Conservation (phyloP, 257 asterid genomes). For the Pogostemon cablin region DNA sequence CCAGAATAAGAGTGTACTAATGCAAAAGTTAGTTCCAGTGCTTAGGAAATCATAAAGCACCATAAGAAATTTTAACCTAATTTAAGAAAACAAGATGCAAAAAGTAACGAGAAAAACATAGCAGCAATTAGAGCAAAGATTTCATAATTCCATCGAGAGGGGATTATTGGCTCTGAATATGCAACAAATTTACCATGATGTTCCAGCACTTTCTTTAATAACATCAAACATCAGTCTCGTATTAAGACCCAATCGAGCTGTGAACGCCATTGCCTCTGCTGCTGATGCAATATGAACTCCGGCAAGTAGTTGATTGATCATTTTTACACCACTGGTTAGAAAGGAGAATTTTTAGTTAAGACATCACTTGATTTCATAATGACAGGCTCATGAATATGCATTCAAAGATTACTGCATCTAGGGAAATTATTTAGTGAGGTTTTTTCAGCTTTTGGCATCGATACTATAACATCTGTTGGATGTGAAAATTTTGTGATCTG, state of each 20-base stretch:
- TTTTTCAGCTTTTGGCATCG: neutral
- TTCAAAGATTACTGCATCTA: neutral
- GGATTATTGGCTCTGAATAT: constrained; percentile 21
- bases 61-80: constrained; percentile 15
- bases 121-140: constrained; percentile 18
- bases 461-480: constrained; percentile 1
- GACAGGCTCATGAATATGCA: neutral
- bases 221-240: constrained; percentile 80
- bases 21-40: neutral
- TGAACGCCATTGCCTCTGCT: constrained; percentile 96
- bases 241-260: constrained; percentile 87
- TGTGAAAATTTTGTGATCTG: neutral
- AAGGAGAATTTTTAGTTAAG: neutral
- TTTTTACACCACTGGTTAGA: constrained; percentile 74
- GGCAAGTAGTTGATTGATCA: constrained; percentile 98
- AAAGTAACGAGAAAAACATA: neutral
- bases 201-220: constrained; percentile 71
- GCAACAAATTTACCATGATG: constrained; percentile 74
- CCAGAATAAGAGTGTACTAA: constrained; percentile 10
- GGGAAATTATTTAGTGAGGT: neutral
- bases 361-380: neutral
- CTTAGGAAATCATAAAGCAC: constrained; percentile 2
- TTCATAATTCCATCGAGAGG: constrained; percentile 26
- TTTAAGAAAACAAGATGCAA: constrained; percentile 4
- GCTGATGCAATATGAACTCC: constrained; percentile 99